Evolutionary conservation across 305 asterid species (phyloP).

Genomic region (Rubia balearica): DNA sequence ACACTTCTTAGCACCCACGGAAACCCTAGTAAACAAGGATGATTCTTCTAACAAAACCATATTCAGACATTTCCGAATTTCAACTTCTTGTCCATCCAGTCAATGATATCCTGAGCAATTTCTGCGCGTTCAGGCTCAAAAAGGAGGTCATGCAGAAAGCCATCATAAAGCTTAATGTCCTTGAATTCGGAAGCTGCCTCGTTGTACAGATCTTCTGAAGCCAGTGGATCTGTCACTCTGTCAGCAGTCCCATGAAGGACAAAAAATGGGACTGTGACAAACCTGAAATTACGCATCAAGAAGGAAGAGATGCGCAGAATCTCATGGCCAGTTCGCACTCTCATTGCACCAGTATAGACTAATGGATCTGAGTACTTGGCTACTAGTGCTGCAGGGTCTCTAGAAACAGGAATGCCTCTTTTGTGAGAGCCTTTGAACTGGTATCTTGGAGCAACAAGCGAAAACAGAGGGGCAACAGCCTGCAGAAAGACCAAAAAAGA

Average conservation of each 20-base stretch:
- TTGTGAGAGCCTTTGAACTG: constrained; percentile 98
- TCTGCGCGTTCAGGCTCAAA: constrained; percentile 97
- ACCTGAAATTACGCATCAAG: constrained; percentile 62
- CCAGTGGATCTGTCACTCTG: constrained; percentile 87
- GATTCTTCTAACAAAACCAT: constrained; percentile 20
- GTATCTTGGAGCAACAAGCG: constrained; percentile 85
- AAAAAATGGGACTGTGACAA: constrained; percentile 74
- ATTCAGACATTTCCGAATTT: constrained; percentile 19
- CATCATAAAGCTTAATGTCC: constrained; percentile 88
- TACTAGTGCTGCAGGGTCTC: constrained; percentile 89
- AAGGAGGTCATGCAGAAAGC: constrained; percentile 85
- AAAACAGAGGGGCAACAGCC: constrained; percentile 34
- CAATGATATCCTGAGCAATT: constrained; percentile 74
- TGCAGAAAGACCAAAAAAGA: not conserved
- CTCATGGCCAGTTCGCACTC: constrained; percentile 97
- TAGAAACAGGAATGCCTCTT: constrained; percentile 91
- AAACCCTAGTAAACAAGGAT: not conserved
- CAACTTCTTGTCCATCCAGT: constrained; percentile 80
- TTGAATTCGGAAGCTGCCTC: constrained; percentile 77
- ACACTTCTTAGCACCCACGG: not conserved
- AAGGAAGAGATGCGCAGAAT: constrained; percentile 79
- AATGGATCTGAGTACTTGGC: constrained; percentile 96
- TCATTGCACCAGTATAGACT: constrained; percentile 91
- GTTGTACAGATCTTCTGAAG: constrained; percentile 86
- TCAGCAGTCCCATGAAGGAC: constrained; percentile 98